Evolutionary conservation across 352 stramenopile species (phyloP).

Genomic region (Phytophthora syringae): DNA sequence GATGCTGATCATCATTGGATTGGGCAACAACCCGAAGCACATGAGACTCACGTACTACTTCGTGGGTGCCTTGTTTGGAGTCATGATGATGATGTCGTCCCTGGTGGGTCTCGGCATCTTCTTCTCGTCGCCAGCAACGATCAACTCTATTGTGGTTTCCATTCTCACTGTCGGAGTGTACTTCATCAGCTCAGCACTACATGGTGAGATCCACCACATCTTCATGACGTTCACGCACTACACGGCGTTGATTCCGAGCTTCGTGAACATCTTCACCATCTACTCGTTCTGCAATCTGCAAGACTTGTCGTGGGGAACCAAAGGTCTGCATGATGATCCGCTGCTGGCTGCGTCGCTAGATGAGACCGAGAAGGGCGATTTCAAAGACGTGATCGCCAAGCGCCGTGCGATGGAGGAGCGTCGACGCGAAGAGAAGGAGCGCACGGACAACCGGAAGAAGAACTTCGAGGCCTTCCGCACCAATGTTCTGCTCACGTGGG

Average conservation of each 20-base stretch:
- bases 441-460: constrained; percentile 73
- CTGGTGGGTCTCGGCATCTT: constrained; percentile 78
- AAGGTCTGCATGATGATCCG: constrained; percentile 70
- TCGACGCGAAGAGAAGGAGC: constrained; percentile 58
- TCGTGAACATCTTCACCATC: constrained; percentile 91
- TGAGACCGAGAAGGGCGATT: constrained; percentile 79
- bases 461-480: constrained; percentile 87
- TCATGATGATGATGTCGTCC: constrained; percentile 84
- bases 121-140: constrained; percentile 65
- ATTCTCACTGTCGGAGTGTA: constrained; percentile 81
- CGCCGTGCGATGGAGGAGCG: constrained; percentile 75
- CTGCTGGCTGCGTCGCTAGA: constrained; percentile 45
- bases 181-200: constrained; percentile 81
- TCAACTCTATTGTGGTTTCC: constrained; percentile 63
- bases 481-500: constrained; percentile 82
- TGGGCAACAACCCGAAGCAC: constrained; percentile 90
- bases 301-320: constrained; percentile 89
- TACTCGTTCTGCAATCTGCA: constrained; percentile 92
- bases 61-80: constrained; percentile 69
- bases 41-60: constrained; percentile 90
- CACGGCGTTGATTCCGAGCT: constrained; percentile 85
- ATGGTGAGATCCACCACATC: constrained; percentile 86
- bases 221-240: constrained; percentile 90
- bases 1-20: constrained; percentile 86
- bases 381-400: constrained; percentile 86